phyloP scores from a whole-genome alignment of 371 early-diverging fungal species.

The Rhizomucor pusillus region DNA sequence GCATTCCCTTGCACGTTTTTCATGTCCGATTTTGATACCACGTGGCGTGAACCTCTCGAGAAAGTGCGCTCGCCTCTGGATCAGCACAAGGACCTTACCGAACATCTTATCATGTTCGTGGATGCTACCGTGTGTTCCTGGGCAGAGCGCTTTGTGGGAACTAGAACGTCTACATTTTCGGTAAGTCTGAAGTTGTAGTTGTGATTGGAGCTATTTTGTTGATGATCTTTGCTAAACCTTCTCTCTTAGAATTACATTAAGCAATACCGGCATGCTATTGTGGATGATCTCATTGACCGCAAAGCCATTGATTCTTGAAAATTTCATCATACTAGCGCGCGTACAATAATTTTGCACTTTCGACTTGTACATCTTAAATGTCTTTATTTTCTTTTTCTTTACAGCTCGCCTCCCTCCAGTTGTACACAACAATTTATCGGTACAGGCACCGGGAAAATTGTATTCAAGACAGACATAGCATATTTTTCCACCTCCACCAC shows the following conservation, averaged over 20 bases:
- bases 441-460: no score
- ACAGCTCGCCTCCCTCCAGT: no score
- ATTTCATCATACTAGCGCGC: no score
- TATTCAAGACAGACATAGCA: no score
- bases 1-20: constrained; percentile 24
- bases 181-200: constrained; percentile 6
- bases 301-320: constrained; percentile 12
- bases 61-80: constrained; percentile 20
- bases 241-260: constrained; percentile 24
- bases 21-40: constrained; percentile 19
- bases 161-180: constrained; percentile 27
- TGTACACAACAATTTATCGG: no score
- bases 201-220: no score
- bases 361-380: no score
- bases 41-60: constrained; percentile 14
- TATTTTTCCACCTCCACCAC: no score
- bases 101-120: constrained; percentile 29
- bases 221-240: not conserved
- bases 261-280: constrained; percentile 27
- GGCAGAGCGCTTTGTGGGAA: constrained; percentile 28
- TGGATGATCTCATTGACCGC: constrained; percentile 23
- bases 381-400: no score
- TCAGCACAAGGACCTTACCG: constrained; percentile 19
- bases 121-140: constrained; percentile 29
- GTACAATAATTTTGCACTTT: no score